Conservation (phyloP, 1,139 yeast species). For the Chernovozyma sophiae-reginae region DNA sequence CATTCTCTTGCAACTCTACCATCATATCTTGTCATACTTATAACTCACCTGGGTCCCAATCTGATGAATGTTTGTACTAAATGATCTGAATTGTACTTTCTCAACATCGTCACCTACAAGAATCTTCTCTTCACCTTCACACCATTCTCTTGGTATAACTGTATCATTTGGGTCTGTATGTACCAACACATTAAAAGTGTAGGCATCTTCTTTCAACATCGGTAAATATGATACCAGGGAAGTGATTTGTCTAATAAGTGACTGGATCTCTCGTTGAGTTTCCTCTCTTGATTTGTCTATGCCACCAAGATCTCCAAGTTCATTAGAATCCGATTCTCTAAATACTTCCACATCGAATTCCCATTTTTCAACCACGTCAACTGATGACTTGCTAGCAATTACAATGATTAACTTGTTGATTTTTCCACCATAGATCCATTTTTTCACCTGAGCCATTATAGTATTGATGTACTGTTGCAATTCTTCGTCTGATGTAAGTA, state of each 20-base stretch:
- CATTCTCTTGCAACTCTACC: no score
- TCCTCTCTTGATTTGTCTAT: slow-evolving; percentile 39
- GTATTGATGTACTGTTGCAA: slow-evolving; percentile 64
- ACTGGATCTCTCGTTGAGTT: slow-evolving; percentile 73
- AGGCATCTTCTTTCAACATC: slow-evolving; percentile 57
- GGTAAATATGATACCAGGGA: slow-evolving; percentile 88
- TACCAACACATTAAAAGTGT: slow-evolving; percentile 83
- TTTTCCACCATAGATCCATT: slow-evolving; percentile 74
- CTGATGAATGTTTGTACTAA: slow-evolving; percentile 64
- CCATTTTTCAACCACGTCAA: slow-evolving; percentile 81
- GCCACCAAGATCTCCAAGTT: slow-evolving; percentile 6
- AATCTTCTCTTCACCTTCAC: slow-evolving; percentile 61
- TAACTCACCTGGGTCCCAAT: slow-evolving; percentile 80
- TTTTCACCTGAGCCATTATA: slow-evolving; percentile 72
- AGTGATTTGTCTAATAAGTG: slow-evolving; percentile 83
- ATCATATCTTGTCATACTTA: slow-evolving; percentile 26
- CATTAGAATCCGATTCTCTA: slow-evolving; percentile 5
- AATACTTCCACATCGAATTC: slow-evolving; percentile 63
- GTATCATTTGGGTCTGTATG: slow-evolving; percentile 66
- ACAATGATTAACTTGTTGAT: slow-evolving; percentile 69
- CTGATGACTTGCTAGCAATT: slow-evolving; percentile 62
- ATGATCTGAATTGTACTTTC: slow-evolving; percentile 64
- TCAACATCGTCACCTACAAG: slow-evolving; percentile 56
- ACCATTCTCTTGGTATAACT: slow-evolving; percentile 78
- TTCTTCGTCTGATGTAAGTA: slow-evolving; percentile 73